Evolutionary conservation across 2,329 filamentous ascomycete species (phyloP).

Genomic region (Trichophyton mentagrophytes): DNA sequence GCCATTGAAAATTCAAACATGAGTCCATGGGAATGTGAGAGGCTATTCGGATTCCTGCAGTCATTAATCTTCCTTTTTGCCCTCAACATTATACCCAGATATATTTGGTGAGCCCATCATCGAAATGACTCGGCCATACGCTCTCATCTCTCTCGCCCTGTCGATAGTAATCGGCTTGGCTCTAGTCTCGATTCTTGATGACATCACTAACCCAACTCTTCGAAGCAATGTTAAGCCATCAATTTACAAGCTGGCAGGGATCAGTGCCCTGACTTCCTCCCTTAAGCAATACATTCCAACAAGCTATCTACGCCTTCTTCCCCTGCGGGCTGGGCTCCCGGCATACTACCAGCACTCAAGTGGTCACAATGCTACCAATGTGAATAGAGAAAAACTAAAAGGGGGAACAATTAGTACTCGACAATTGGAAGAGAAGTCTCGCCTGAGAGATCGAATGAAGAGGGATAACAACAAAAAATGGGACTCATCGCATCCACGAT

Average conservation of each 20-base stretch:
- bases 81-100: background rate
- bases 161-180: background rate
- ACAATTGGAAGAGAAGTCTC: conserved; percentile 9
- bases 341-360: background rate
- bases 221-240: background rate
- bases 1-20: no score
- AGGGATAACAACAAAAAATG: conserved; percentile 11
- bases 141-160: background rate
- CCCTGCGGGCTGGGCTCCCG: background rate
- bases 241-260: background rate
- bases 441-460: conserved; percentile 14
- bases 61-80: background rate
- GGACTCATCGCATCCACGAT: conserved; percentile 17
- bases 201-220: background rate
- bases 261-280: background rate
- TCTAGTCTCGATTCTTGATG: background rate
- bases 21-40: no score
- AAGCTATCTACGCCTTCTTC: background rate
- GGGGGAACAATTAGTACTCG: background rate
- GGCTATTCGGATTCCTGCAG: no score
- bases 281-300: background rate
- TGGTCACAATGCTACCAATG: background rate
- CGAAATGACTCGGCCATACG: background rate
- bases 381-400: background rate
- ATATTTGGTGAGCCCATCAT: background rate